Conservation (phyloP, 192 early-diverging fungal species). For the Mortierella antarctica region DNA sequence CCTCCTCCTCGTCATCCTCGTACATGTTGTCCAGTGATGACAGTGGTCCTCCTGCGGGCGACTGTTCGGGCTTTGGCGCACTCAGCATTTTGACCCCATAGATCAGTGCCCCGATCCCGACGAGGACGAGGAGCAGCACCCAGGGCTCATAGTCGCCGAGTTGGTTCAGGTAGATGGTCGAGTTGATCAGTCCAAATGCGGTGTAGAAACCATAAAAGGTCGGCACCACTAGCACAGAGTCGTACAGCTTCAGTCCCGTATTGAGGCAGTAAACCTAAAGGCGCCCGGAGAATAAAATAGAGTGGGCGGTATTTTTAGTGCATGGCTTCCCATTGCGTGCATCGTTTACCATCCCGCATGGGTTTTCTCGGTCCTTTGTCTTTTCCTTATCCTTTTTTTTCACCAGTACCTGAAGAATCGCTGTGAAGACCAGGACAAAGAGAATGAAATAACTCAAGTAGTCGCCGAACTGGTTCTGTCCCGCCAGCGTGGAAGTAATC, state of each 20-base stretch:
- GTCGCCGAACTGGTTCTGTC: conserved; percentile 66
- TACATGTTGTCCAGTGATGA: not conserved
- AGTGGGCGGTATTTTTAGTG: not conserved
- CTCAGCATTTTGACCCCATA: conserved; percentile 66
- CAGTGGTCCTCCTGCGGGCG: conserved; percentile 8
- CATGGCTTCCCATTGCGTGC: not conserved
- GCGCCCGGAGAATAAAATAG: not conserved
- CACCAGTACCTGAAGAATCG: conserved; percentile 60
- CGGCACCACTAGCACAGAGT: conserved; percentile 69
- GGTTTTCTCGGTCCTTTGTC: not conserved
- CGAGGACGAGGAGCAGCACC: conserved; percentile 60
- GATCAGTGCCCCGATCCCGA: conserved; percentile 63
- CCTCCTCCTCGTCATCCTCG: conserved; percentile 20
- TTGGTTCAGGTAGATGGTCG: conserved; percentile 68
- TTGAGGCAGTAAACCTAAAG: conserved; percentile 69
- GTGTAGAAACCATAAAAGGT: conserved; percentile 70
- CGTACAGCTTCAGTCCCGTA: conserved; percentile 64
- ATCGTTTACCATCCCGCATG: not conserved
- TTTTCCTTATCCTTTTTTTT: not conserved
- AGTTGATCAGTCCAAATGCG: conserved; percentile 66
- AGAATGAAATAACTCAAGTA: conserved; percentile 64
- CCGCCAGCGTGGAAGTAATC: conserved; percentile 32
- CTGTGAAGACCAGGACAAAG: conserved; percentile 59
- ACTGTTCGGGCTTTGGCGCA: conserved; percentile 47
- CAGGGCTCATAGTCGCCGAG: conserved; percentile 59